These are phyloP conservation scores for Colletotrichum agaves DNA, from an alignment of 2,329 filamentous ascomycete genomes.

Conservation along the genomic window DNA sequence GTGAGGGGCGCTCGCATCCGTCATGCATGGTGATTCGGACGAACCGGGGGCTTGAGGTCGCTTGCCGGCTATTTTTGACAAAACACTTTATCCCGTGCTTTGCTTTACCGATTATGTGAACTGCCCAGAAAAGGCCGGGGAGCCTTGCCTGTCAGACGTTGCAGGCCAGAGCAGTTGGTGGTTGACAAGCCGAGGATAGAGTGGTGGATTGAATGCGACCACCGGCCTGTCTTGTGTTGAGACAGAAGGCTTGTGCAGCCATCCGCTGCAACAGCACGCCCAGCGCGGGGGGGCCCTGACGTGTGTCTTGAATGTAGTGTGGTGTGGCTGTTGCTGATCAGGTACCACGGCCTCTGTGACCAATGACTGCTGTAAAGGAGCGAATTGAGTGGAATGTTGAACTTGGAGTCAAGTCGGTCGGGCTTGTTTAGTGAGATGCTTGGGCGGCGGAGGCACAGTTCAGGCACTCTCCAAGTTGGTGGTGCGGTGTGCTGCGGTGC, in stretches of 20 bases:
- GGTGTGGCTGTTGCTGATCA: conserved; percentile 31
- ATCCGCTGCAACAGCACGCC: conserved; percentile 11
- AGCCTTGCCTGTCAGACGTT: conserved; percentile 22
- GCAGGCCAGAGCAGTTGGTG: conserved; percentile 14
- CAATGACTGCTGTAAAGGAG: conserved; percentile 11
- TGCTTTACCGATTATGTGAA: not conserved
- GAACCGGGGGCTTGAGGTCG: conserved; percentile 13
- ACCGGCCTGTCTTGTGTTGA: conserved; percentile 33
- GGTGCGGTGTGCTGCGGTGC: not conserved
- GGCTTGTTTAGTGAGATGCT: conserved; percentile 18
- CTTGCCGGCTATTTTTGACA: conserved; percentile 24
- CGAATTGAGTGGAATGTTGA: conserved; percentile 12
- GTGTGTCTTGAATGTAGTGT: conserved; percentile 28
- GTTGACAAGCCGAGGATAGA: conserved; percentile 18
- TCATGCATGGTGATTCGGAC: conserved; percentile 20
- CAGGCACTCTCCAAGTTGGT: too few relatives aligned
- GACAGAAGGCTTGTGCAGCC: conserved; percentile 32
- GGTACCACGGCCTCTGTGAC: conserved; percentile 19
- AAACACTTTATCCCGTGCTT: conserved; percentile 22
- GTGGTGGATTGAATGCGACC: conserved; percentile 21
- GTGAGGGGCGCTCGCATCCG: not conserved
- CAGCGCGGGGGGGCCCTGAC: conserved; percentile 8
- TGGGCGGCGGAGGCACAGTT: not conserved
- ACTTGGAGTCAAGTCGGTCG: not conserved
- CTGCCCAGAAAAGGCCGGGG: not conserved